These are phyloP conservation scores for Termitomyces sp. DNA, from an alignment of 768 basidiomycete species.

Conservation along the genomic window DNA sequence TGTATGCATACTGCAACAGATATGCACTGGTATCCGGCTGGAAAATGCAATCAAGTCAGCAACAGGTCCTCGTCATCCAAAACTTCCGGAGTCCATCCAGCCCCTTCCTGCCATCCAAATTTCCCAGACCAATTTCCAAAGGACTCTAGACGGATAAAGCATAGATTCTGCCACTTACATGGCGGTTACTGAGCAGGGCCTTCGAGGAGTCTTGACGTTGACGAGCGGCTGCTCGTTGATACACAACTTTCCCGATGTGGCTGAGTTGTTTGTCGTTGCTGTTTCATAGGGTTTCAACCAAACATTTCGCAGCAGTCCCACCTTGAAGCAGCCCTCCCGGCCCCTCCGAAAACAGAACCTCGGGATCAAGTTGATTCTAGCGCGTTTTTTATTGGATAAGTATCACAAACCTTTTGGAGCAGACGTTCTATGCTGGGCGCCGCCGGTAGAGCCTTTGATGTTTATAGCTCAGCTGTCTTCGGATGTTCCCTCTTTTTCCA, in stretches of 20 bases:
- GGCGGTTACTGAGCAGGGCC: constrained; percentile 32
- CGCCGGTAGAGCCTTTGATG: no score
- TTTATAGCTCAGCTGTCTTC: no score
- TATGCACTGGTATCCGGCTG: constrained; percentile 38
- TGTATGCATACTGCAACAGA: constrained; percentile 32
- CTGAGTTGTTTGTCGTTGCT: constrained; percentile 13
- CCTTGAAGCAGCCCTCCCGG: no score
- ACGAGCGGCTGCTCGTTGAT: constrained; percentile 20
- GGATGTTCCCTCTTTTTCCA: no score
- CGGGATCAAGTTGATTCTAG: neutral
- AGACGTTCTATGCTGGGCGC: no score
- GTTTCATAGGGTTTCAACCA: neutral
- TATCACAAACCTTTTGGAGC: neutral
- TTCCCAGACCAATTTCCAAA: constrained; percentile 17
- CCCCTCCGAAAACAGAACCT: no score
- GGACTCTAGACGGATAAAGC: constrained; percentile 14
- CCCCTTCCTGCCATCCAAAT: constrained; percentile 25
- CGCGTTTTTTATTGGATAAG: neutral
- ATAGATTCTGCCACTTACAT: constrained; percentile 31
- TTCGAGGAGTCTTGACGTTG: constrained; percentile 36
- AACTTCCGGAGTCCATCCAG: constrained; percentile 31
- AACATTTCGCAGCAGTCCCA: neutral
- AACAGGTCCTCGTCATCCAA: constrained; percentile 33
- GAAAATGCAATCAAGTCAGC: constrained; percentile 16
- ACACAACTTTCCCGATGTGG: constrained; percentile 15